Conservation (phyloP, 23 red algal genomes). For the Gracilariopsis chorda region DNA sequence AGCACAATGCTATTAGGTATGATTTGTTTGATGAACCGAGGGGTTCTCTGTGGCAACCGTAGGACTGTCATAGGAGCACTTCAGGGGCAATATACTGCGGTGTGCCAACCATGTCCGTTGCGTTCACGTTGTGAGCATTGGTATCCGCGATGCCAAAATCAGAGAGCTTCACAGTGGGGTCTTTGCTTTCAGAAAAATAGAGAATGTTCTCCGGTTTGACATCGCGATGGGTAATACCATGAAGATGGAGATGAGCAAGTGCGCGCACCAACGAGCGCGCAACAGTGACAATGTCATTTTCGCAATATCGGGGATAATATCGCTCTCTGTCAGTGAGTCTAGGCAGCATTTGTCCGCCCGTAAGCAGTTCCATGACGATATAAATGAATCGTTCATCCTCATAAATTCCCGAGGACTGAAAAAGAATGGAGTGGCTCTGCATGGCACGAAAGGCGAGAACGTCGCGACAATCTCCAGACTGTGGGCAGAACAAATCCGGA, state of each 20-base stretch:
- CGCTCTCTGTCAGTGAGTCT: slow-evolving; percentile 45
- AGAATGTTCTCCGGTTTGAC: slow-evolving; percentile 95
- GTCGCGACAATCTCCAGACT: slow-evolving; percentile 62
- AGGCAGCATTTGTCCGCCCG: slow-evolving; percentile 64
- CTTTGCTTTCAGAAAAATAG: slow-evolving; percentile 43
- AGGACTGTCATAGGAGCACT: slow-evolving; percentile 70
- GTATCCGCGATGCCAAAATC: slow-evolving; percentile 85
- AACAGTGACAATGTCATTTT: slow-evolving; percentile 72
- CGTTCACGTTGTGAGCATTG: background rate
- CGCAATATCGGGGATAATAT: slow-evolving; percentile 75
- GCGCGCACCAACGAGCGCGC: slow-evolving; percentile 48
- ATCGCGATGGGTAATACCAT: slow-evolving; percentile 84
- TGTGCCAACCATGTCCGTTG: slow-evolving; percentile 65
- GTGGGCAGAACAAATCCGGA: slow-evolving; percentile 54
- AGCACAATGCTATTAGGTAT: slow-evolving; percentile 76
- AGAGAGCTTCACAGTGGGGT: slow-evolving; percentile 68
- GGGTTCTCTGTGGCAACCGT: slow-evolving; percentile 74
- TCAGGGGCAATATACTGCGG: slow-evolving; percentile 92
- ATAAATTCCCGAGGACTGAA: slow-evolving; percentile 47
- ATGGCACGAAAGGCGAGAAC: slow-evolving; percentile 27
- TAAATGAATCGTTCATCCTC: slow-evolving; percentile 85
- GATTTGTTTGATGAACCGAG: slow-evolving; percentile 86
- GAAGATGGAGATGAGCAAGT: slow-evolving; percentile 60
- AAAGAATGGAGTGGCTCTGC: slow-evolving; percentile 28
- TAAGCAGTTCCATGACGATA: slow-evolving; percentile 71